These are phyloP conservation scores for Candida buenavistaensis DNA, from an alignment of 1,139 yeast genomes.

Conservation along the genomic window DNA sequence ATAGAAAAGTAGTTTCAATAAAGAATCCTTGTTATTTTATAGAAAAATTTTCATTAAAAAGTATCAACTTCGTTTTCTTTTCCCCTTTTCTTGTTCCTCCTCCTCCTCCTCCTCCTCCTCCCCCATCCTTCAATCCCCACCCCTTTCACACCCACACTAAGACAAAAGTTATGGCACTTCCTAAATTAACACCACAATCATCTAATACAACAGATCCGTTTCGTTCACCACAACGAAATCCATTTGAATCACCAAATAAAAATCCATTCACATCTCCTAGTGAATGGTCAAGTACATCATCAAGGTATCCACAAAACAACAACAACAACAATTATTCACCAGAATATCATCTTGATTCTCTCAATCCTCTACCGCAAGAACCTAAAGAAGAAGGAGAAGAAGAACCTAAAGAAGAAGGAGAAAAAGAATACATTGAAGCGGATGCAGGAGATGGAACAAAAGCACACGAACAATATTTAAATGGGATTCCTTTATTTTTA, in stretches of 20 bases:
- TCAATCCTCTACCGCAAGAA: too few relatives aligned
- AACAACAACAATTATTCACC: constrained; percentile 1
- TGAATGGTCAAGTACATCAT: constrained; percentile 1
- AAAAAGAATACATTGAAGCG: constrained; percentile 31
- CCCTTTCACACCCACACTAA: too few relatives aligned
- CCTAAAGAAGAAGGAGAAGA: too few relatives aligned
- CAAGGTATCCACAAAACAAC: constrained; percentile 1
- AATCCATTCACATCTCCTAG: background rate
- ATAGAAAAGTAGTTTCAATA: too few relatives aligned
- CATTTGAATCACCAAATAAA: constrained; percentile 1
- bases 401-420: background rate
- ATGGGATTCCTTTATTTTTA: constrained; percentile 40
- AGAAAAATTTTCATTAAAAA: too few relatives aligned
- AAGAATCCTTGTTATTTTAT: too few relatives aligned
- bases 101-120: too few relatives aligned
- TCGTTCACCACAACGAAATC: background rate
- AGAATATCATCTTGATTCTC: too few relatives aligned
- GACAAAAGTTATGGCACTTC: constrained; percentile 2
- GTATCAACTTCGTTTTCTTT: too few relatives aligned
- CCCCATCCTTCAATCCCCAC: too few relatives aligned
- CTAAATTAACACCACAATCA: background rate
- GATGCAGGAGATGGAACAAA: constrained; percentile 62
- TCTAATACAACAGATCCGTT: background rate
- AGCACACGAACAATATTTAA: constrained; percentile 48
- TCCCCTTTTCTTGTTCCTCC: too few relatives aligned